A percentile compares a stretch with the other conserved stretches of the same genome.
Evolutionary conservation across 805 yeast species (phyloP).

Genomic region (Cyberlindnera suaveolens): DNA sequence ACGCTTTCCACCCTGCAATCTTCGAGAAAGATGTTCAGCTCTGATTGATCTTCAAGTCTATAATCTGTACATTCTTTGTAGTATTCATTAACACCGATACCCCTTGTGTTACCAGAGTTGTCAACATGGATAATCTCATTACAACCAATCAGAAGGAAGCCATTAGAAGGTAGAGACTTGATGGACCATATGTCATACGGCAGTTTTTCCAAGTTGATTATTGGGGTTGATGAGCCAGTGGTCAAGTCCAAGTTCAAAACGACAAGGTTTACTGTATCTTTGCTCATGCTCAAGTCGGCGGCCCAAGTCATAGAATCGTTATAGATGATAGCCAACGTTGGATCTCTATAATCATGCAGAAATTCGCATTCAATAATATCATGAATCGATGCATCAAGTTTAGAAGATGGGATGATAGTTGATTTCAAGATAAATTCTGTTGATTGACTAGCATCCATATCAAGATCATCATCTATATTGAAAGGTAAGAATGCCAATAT

Average conservation of each 20-base stretch:
- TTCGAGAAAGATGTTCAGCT: slow-evolving; percentile 50
- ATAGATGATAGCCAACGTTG: slow-evolving; percentile 68
- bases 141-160: slow-evolving; percentile 63
- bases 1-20: slow-evolving; percentile 36
- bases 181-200: slow-evolving; percentile 71
- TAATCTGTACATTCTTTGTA: slow-evolving; percentile 36
- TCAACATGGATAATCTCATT: slow-evolving; percentile 78
- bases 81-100: slow-evolving; percentile 56
- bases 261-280: slow-evolving; percentile 56
- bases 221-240: slow-evolving; percentile 48
- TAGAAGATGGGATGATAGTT: slow-evolving; percentile 48
- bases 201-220: slow-evolving; percentile 54
- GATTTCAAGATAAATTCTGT: slow-evolving; percentile 32
- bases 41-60: slow-evolving; percentile 40
- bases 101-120: slow-evolving; percentile 61
- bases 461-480: slow-evolving; percentile 37
- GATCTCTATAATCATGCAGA: slow-evolving; percentile 68
- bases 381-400: slow-evolving; percentile 49
- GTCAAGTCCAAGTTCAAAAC: slow-evolving; percentile 65
- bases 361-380: slow-evolving; percentile 69
- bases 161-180: slow-evolving; percentile 67
- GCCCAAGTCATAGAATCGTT: slow-evolving; percentile 69
- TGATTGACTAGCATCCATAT: slow-evolving; percentile 16
- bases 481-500: slow-evolving; percentile 69
- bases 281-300: slow-evolving; percentile 54